Base-by-base conservation (phyloP, 768 basidiomycete genomes). In the Baorangia bicolor region DNA sequence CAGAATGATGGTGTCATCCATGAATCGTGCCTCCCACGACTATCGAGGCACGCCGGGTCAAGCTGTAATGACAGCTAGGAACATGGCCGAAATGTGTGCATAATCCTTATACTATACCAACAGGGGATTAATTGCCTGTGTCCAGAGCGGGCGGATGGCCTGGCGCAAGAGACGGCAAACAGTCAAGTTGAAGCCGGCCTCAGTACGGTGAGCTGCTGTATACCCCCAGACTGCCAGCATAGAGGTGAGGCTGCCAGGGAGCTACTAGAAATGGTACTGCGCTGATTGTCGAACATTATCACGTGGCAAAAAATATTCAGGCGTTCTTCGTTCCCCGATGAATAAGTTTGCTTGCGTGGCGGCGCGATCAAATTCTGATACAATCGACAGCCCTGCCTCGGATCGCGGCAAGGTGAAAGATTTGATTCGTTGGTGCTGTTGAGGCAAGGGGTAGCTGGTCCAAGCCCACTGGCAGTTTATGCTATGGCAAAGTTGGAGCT, bases 71-170 rank as follows among this genome's bases (percentile, higher is more conserved):
- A 40, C 46, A 41, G 38, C 34, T 35, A 56, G 58, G 52, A 51
- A 64, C 55, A 39, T 23, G 34, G 27, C 40, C 46, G 37, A 28
- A 7, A 33, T 28, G 13, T 14, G 20, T 30, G n/a, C 25, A 38
- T 27, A 4, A 21, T 34, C 30, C 28, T 20, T 35, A 14, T 25
- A 5, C 0, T 23, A 23, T 34, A 16, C 60, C 43, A 30, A 48
- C 49, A 48, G 44, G 10, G 46, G 48, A 18, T 51, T 61, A 21
- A 52, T 60, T 43, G 48, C 39, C 35, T 21, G 40, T 48, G 46
- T 43, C 21, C 37, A 5, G 42, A 31, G 31, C 34, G 44, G 18
- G 38, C n/a, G 16, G 33, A n/a, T 18, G 41, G 34, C 30, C 7
- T 39, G 23, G 44, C 34, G 30, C 34, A 30, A 31, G 34, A 25